These are phyloP conservation scores for Biscogniauxia marginata DNA, from an alignment of 2,329 filamentous ascomycete genomes.

Conservation along the genomic window DNA sequence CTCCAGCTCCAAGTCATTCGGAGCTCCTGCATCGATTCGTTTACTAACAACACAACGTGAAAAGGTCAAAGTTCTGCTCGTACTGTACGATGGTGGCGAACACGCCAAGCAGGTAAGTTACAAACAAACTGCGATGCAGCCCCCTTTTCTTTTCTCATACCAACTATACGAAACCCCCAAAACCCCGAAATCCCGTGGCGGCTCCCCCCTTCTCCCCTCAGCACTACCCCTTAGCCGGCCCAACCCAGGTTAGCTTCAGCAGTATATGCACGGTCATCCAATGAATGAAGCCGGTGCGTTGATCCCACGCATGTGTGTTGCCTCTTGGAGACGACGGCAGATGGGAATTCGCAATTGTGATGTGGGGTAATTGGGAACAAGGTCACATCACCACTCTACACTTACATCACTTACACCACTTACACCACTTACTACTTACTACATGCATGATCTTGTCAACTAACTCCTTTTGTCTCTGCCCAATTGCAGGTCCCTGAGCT, in stretches of 20 bases:
- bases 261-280: slow-evolving; percentile 3
- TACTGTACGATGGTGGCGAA: slow-evolving; percentile 88
- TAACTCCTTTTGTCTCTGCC: slow-evolving; percentile 21
- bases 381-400: slow-evolving; percentile 16
- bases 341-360: slow-evolving; percentile 5
- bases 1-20: slow-evolving; percentile 38
- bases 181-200: slow-evolving; percentile 1
- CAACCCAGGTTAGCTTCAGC: slow-evolving; percentile 5
- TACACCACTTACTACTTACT: too few species aligned
- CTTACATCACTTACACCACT: too few species aligned
- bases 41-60: slow-evolving; percentile 51
- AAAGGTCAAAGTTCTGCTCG: slow-evolving; percentile 92
- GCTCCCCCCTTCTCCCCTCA: not conserved
- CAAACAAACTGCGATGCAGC: not conserved
- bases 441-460: slow-evolving; percentile 11
- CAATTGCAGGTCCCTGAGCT: slow-evolving; percentile 66
- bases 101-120: slow-evolving; percentile 77
- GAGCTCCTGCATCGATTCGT: slow-evolving; percentile 56
- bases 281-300: slow-evolving; percentile 10
- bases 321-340: slow-evolving; percentile 9
- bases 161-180: too few species aligned
- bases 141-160: slow-evolving; percentile 4
- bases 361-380: slow-evolving; percentile 20
- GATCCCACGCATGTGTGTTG: slow-evolving; percentile 12
- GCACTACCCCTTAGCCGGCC: not conserved